These are phyloP conservation scores for Eucalyptus pumila DNA, from an alignment of 345 rosid genomes.

Conservation along the genomic window DNA sequence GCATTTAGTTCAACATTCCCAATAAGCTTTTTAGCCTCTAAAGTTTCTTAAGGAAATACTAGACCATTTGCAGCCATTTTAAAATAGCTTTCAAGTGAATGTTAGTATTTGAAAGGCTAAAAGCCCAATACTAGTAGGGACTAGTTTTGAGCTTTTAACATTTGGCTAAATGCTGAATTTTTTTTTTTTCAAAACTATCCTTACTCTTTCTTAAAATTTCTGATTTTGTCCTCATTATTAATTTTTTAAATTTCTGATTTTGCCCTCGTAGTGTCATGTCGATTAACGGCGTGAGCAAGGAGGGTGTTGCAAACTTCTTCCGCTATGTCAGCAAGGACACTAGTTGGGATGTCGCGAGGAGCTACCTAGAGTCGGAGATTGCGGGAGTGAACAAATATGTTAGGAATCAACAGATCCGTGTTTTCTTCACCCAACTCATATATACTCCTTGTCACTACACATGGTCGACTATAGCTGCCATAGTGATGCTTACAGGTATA, in stretches of 20 bases:
- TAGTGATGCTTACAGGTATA: neutral
- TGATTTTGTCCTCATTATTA: too few species aligned
- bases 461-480: neutral
- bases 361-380: neutral
- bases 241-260: too few species aligned
- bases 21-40: too few species aligned
- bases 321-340: neutral
- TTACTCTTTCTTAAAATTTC: too few species aligned
- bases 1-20: rapidly evolving
- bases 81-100: too few species aligned
- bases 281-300: neutral
- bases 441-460: neutral
- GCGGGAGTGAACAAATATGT: too few species aligned
- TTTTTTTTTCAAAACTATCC: too few species aligned
- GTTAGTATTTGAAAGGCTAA: too few species aligned
- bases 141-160: too few species aligned
- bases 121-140: too few species aligned
- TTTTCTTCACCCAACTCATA: neutral
- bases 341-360: neutral
- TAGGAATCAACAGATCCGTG: neutral
- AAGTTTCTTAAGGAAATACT: rapidly evolving
- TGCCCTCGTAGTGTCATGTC: neutral
- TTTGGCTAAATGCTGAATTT: too few species aligned
- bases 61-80: too few species aligned
- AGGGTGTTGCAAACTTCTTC: neutral